Conservation (phyloP, 106 monocot genomes). For the Hemerocallis citrina region DNA sequence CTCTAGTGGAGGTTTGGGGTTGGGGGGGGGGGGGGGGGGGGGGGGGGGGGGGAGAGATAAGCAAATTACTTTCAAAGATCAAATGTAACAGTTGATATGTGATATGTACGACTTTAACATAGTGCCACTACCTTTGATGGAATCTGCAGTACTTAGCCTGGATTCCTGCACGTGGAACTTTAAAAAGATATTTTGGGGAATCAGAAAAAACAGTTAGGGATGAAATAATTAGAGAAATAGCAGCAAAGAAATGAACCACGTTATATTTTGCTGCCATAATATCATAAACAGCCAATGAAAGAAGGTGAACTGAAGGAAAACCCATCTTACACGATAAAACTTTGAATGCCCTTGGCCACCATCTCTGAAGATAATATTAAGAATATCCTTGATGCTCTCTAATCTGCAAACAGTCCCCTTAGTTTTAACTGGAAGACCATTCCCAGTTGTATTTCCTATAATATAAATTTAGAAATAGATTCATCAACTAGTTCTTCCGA, state of each 20-base stretch:
- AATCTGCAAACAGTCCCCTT: slow-evolving; percentile 65
- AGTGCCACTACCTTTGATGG: slow-evolving; percentile 45
- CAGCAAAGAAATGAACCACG: neutral
- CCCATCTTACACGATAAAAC: slow-evolving; percentile 66
- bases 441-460: slow-evolving; percentile 25
- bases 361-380: slow-evolving; percentile 80
- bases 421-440: slow-evolving; percentile 19
- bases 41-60: too few relatives aligned
- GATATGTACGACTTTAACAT: neutral
- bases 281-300: neutral
- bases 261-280: neutral
- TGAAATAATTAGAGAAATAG: neutral
- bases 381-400: slow-evolving; percentile 66
- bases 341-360: slow-evolving; percentile 72
- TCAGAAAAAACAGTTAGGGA: neutral
- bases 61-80: neutral
- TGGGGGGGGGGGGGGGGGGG: too few relatives aligned
- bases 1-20: too few relatives aligned
- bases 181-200: slow-evolving; percentile 2
- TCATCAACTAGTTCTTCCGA: neutral
- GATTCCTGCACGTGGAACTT: slow-evolving; percentile 96
- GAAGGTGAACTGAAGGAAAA: neutral
- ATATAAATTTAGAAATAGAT: neutral
- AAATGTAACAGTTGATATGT: too few relatives aligned
- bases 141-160: slow-evolving; percentile 38